Conservation (phyloP, 2,329 filamentous ascomycete genomes). For the Trichophyton benhamiae region DNA sequence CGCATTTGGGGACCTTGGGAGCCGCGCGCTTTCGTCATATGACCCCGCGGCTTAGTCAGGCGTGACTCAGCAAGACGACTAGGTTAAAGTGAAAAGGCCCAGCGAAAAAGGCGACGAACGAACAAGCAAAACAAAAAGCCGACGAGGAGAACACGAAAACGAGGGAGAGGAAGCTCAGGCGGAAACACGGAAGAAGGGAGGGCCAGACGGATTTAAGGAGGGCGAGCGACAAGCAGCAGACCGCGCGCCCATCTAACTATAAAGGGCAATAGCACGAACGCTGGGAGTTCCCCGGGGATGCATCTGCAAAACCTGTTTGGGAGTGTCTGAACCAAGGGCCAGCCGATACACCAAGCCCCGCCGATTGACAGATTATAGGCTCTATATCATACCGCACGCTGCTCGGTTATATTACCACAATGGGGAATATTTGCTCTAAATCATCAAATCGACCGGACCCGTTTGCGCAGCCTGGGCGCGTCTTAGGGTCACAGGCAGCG, state of each 20-base stretch:
- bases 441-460: constrained; percentile 46
- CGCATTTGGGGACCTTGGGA: constrained; percentile 8
- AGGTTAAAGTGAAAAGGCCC: too few species aligned
- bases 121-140: not conserved
- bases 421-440: constrained; percentile 84
- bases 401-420: constrained; percentile 26
- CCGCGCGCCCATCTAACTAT: too few species aligned
- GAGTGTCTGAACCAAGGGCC: not conserved
- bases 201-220: too few species aligned
- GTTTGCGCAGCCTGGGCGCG: constrained; percentile 61
- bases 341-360: not conserved
- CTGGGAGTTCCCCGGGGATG: not conserved
- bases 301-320: not conserved
- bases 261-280: too few species aligned
- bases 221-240: too few species aligned
- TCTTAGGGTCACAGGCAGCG: constrained; percentile 48
- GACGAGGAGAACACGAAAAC: not conserved
- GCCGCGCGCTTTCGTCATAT: constrained; percentile 2
- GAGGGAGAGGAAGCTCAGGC: not conserved
- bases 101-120: not conserved
- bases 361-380: not conserved
- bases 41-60: not conserved
- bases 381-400: not conserved
- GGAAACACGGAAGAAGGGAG: too few species aligned
- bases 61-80: not conserved